Evolutionary conservation across 2,329 filamentous ascomycete genomes (phyloP).

Genomic region (Calonectria fujianensis): DNA sequence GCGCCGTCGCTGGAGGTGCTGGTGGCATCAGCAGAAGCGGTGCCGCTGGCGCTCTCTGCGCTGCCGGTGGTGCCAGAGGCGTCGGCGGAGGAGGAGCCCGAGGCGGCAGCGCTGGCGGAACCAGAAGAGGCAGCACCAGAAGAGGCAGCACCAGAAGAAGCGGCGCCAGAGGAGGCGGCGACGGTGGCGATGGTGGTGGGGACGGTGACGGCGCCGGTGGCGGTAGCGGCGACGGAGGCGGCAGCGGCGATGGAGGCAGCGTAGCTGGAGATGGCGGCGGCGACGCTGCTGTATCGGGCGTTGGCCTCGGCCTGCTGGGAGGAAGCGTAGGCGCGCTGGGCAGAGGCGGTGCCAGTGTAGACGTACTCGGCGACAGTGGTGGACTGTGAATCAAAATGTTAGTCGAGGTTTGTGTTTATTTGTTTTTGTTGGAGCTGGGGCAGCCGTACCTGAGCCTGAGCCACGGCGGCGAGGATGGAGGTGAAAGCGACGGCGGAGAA

Average conservation of each 20-base stretch:
- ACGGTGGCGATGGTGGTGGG: constrained; percentile 21
- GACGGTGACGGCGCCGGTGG: constrained; percentile 11
- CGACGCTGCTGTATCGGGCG: constrained; percentile 21
- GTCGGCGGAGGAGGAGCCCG: background rate
- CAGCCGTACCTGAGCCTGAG: constrained; percentile 25
- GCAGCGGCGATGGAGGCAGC: constrained; percentile 25
- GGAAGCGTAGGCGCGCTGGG: constrained; percentile 20
- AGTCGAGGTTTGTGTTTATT: background rate
- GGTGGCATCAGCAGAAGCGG: constrained; percentile 24
- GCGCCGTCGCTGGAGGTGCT: constrained; percentile 29
- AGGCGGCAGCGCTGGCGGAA: background rate
- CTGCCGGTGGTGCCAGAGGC: constrained; percentile 20
- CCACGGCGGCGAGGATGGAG: constrained; percentile 22
- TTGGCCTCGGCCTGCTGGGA: constrained; percentile 26
- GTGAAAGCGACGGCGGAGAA: constrained; percentile 23
- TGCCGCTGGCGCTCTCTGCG: constrained; percentile 4
- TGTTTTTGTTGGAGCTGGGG: background rate
- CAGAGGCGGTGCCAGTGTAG: constrained; percentile 1
- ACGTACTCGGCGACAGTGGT: background rate
- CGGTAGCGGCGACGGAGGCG: background rate
- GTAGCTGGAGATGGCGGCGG: constrained; percentile 28
- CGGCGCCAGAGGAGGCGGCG: background rate
- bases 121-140: background rate
- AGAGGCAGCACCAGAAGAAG: background rate
- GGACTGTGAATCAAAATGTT: background rate